Evolutionary conservation across 768 basidiomycete genomes (phyloP), one percentile per base, ranked within the genome.

Genomic region (Tricholoma saponaceum): DNA sequence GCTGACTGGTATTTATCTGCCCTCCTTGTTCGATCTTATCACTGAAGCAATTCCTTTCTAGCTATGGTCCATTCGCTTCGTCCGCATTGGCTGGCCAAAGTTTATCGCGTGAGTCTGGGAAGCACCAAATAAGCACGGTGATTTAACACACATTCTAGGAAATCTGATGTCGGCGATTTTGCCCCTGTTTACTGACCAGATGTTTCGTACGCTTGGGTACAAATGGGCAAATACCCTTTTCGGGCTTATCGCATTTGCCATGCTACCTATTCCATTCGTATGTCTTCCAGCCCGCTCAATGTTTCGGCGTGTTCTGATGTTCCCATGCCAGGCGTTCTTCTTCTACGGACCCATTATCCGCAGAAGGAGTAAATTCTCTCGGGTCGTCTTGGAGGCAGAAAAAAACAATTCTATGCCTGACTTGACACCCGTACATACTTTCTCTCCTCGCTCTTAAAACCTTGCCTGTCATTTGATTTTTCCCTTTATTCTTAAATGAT

Each of bases 51-150:
- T 26, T 28, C 6, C 10, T 46, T 23, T 51, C 30, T 54, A 74
- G 83, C 60, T 83, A 83, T 56, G 81, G 82, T 2, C 78, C 79
- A 4, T 88, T 83, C 65, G 86, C 87, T 5, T 87, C 85, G 0
- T 86, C 84, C 0, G 87, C 86, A 10, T 70, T 87, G 16, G 87
- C 87, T 1, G 87, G 82, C 1, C 86, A 88, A 67, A 84, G 81
- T 62, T 72, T 87, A 55, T 76, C 79, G 55, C 76, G 86, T 79
- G 64, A 54, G 81, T 73, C 16, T 33, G 22, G 32, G 1, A 16
- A 14, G 8, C 10, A 37, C 20, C 1, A 16, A 5, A 22, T 14
- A 47, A 14, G 18, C 25, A 51, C 54, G 56, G 18, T 54, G 58
- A 5, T 39, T 10, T 18, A 2, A 58, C 20, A 41, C 25, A 16